Percentiles rank a stretch among this genome's conserved stretches.
Conservation (phyloP, 139 green algal genomes). For the Trebouxia sp. region DNA sequence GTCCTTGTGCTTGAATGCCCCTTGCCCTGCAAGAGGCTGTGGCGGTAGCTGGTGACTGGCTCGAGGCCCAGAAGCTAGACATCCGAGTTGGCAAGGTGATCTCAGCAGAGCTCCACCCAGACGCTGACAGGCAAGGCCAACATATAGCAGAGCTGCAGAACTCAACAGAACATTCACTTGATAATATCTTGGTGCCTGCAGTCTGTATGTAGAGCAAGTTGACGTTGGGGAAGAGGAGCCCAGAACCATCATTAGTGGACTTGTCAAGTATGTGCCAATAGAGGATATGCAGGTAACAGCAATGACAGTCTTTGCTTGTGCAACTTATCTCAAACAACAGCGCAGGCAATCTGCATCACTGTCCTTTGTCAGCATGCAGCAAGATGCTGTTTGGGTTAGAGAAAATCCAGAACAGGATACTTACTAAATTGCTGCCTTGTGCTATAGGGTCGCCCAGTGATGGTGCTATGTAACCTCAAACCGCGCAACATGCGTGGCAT, state of each 20-base stretch:
- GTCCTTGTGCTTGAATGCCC: too few species aligned
- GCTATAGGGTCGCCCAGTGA: conserved; percentile 67
- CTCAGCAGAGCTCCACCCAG: conserved; percentile 70
- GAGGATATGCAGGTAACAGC: conserved; percentile 50
- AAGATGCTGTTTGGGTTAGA: too few species aligned
- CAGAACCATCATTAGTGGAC: conserved; percentile 83
- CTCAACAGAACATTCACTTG: neutral
- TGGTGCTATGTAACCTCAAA: conserved; percentile 95
- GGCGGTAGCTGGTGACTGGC: conserved; percentile 13
- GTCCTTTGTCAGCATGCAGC: too few species aligned
- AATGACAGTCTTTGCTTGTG: neutral
- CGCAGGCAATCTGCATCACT: neutral
- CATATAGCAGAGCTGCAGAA: too few species aligned
- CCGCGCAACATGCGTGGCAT: conserved; percentile 92
- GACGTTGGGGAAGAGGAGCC: conserved; percentile 86
- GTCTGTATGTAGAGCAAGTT: conserved; percentile 94
- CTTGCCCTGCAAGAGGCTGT: neutral
- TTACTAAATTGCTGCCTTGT: neutral
- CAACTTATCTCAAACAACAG: neutral
- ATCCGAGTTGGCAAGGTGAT: conserved; percentile 89
- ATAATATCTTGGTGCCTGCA: neutral
- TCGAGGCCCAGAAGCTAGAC: conserved; percentile 42
- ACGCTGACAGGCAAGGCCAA: conserved; percentile 69
- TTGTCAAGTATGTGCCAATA: conserved; percentile 90
- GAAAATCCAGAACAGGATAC: too few species aligned